Evolutionary conservation across 768 basidiomycete genomes (phyloP).

Genomic region (Atractiella rhizophila): DNA sequence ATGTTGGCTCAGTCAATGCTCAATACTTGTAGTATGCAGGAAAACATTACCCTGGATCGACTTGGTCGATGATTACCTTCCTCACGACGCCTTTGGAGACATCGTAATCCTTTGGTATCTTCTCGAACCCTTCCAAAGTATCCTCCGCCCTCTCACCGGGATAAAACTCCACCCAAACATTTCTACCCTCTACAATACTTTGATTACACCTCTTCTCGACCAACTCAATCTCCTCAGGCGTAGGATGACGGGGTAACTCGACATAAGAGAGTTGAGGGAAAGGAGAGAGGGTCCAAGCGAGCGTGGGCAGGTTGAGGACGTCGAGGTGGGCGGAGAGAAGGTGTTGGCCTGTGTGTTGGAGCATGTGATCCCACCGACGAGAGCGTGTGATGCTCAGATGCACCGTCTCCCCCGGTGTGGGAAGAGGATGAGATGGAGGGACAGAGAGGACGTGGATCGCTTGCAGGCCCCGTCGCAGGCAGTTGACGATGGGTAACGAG

Average conservation of each 20-base stretch:
- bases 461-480: not conserved
- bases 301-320: constrained; percentile 31
- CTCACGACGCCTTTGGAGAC: constrained; percentile 38
- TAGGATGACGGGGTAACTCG: constrained; percentile 45
- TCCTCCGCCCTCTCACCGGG: constrained; percentile 23
- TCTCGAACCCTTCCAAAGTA: constrained; percentile 21
- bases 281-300: constrained; percentile 54
- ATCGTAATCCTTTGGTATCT: constrained; percentile 44
- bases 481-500: no score
- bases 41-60: constrained; percentile 43
- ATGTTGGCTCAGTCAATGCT: constrained; percentile 9
- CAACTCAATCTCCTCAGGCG: constrained; percentile 33
- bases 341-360: constrained; percentile 64
- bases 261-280: constrained; percentile 48
- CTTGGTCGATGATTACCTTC: constrained; percentile 55
- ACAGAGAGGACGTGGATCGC: not conserved
- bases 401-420: constrained; percentile 39
- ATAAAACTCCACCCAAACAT: constrained; percentile 49
- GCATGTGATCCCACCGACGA: constrained; percentile 52
- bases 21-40: no score
- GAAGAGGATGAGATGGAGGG: not conserved
- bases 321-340: constrained; percentile 51
- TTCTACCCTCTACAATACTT: constrained; percentile 42
- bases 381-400: constrained; percentile 44
- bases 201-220: constrained; percentile 42